Base-by-base conservation (phyloP, 2,329 filamentous ascomycete species). In the Ophiostoma ips region DNA sequence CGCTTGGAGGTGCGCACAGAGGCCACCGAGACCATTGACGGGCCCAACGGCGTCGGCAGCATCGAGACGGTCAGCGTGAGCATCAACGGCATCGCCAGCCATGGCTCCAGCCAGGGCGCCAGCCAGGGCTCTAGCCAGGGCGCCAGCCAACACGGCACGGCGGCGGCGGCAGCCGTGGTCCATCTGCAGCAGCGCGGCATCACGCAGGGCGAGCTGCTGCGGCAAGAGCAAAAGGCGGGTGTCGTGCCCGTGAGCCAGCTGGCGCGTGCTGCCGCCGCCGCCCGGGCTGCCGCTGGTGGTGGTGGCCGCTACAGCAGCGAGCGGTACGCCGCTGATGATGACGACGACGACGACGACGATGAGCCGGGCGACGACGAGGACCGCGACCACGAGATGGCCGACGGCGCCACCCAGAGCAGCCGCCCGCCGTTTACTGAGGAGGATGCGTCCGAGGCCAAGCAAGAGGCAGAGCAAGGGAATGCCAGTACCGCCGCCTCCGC, bases 141-240 rank as follows among this genome's bases (percentile, higher is more conserved):
- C 36, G 5, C 11, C 6, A 16, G 38, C 38, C 19, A 43, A 7
- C n/a, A n/a, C n/a, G 19, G 19, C 10, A 24, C 18, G 1, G 15
- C 12, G 5, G 43, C 50, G 10, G 46, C 19, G 18, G 54, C 48
- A 45, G 56, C 24, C 21, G 44, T 45, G 16, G 41, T 54, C 33
- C 50, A 47, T 16, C 50, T 53, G 49, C 51, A 58, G 50, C 58
- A 61, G 55, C 61, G 74, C 40, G 84, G 77, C 30, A 76, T 89
- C 48, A 89, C 85, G 1, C 87, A 94, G 65, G 87, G 87, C 45
- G 87, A 94, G 64, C 71, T 94, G 19, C 70, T 94, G 21, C 73
- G 87, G n/a, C 84, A 92, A 65, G 87, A 94, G 63, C 87, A 94
- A 66, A 79, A 84, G 61, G 83, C 84, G 1, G 85, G 85, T 35